These are phyloP conservation scores for Penicillium crystallinum DNA, from an alignment of 495 filamentous ascomycete genomes.

Conservation along the genomic window DNA sequence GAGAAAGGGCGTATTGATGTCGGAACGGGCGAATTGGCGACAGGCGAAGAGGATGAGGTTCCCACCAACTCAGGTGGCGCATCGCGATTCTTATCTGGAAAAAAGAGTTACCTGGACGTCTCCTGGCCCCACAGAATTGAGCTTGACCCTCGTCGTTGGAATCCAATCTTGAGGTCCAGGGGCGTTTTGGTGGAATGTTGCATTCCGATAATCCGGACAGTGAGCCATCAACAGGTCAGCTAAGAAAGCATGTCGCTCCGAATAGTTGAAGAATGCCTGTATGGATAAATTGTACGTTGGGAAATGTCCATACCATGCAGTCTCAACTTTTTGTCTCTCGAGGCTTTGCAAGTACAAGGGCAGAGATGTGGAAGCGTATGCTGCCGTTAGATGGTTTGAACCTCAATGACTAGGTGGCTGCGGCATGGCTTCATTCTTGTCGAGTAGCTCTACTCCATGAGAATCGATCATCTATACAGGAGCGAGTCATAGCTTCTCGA, in stretches of 20 bases:
- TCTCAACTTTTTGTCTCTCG: not conserved
- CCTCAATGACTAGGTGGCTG: not conserved
- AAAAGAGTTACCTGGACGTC: not conserved
- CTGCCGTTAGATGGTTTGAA: not conserved
- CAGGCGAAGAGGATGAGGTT: not conserved
- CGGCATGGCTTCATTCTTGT: not conserved
- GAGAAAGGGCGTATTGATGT: not conserved
- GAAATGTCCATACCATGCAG: not conserved
- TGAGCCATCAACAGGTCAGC: constrained; percentile 7
- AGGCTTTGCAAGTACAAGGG: too few species aligned
- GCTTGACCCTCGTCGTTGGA: constrained; percentile 7
- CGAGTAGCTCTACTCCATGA: not conserved
- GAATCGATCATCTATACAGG: not conserved
- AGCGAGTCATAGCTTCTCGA: not conserved
- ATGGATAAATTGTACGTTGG: not conserved
- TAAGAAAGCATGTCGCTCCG: constrained; percentile 1
- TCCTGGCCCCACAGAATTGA: constrained; percentile 12
- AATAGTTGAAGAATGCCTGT: constrained; percentile 11
- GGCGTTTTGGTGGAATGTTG: constrained; percentile 19
- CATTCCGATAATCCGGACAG: constrained; percentile 15
- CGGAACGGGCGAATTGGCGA: not conserved
- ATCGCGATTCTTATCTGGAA: constrained; percentile 19
- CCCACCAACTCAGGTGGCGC: constrained; percentile 14
- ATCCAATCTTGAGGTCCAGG: constrained; percentile 13
- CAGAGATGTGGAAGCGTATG: not conserved